Conservation (phyloP, 2,329 filamentous ascomycete species). For the Cadophora gregata region DNA sequence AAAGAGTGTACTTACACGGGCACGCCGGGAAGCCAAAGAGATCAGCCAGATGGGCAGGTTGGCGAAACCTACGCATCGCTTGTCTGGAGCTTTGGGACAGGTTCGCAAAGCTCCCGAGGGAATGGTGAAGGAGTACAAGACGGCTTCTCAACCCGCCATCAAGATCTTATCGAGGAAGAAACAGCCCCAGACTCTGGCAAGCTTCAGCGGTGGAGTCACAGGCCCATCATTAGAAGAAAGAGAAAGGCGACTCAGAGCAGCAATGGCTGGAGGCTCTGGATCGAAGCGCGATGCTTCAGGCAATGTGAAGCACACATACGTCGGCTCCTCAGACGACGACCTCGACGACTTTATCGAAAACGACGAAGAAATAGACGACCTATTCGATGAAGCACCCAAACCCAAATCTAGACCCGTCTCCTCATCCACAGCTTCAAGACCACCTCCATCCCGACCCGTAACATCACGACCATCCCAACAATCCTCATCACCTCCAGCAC, state of each 20-base stretch:
- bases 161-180: slow-evolving; percentile 43
- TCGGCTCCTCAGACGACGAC: slow-evolving; percentile 39
- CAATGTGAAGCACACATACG: slow-evolving; percentile 28
- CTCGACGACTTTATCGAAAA: slow-evolving; percentile 27
- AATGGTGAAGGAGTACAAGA: slow-evolving; percentile 60
- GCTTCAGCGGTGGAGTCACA: slow-evolving; percentile 27
- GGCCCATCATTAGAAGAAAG: slow-evolving; percentile 45
- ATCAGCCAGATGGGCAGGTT: slow-evolving; percentile 56
- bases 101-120: slow-evolving; percentile 57
- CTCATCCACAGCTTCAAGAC: slow-evolving; percentile 17
- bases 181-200: slow-evolving; percentile 18
- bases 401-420: slow-evolving; percentile 7
- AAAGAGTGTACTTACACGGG: slow-evolving; percentile 61
- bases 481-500: slow-evolving; percentile 1
- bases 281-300: slow-evolving; percentile 14
- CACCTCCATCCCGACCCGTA: not conserved
- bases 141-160: slow-evolving; percentile 47
- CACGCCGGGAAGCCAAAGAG: slow-evolving; percentile 61
- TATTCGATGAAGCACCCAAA: slow-evolving; percentile 35
- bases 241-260: slow-evolving; percentile 43
- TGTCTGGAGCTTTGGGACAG: slow-evolving; percentile 43
- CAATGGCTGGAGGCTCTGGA: slow-evolving; percentile 29
- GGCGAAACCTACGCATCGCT: slow-evolving; percentile 48
- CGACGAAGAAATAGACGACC: slow-evolving; percentile 29
- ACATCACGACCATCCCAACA: slow-evolving; percentile 9